These are phyloP conservation scores for Boechera retrofracta DNA, from an alignment of 345 rosid species.

Conservation along the genomic window DNA sequence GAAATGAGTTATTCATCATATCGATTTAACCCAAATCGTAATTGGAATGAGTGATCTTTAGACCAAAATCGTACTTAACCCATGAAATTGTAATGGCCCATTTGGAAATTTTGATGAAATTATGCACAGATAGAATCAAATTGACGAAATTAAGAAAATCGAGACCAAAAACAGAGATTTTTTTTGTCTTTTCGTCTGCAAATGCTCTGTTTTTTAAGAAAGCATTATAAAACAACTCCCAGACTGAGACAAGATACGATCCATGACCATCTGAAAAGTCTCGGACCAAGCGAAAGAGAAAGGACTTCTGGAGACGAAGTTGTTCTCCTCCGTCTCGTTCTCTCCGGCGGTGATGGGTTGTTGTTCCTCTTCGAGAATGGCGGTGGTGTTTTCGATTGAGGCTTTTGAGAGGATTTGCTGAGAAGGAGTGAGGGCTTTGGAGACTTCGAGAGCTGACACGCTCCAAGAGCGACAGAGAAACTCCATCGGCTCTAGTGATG, in stretches of 20 bases:
- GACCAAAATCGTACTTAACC: neutral
- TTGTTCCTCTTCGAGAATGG: conserved; percentile 56
- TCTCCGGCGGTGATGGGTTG: conserved; percentile 46
- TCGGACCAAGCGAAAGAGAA: conserved; percentile 84
- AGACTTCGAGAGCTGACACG: conserved; percentile 77
- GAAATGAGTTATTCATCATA: no score
- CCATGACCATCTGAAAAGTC: conserved; percentile 89
- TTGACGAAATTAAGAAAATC: conserved; percentile 11
- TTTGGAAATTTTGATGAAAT: neutral
- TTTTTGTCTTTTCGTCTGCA: conserved; percentile 23
- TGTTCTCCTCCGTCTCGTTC: conserved; percentile 55
- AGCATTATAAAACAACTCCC: conserved; percentile 52
- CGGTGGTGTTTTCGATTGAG: conserved; percentile 32
- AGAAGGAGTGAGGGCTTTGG: conserved; percentile 59
- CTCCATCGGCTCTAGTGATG: conserved; percentile 89
- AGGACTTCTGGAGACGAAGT: conserved; percentile 68
- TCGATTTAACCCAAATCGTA: no score
- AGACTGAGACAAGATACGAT: conserved; percentile 91
- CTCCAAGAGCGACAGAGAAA: conserved; percentile 96
- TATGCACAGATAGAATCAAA: neutral
- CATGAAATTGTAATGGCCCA: conserved; percentile 18
- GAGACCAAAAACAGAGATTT: neutral
- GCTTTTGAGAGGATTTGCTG: conserved; percentile 37
- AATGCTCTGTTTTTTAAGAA: conserved; percentile 30
- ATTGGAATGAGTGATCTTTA: neutral